Conservation (phyloP, 768 basidiomycete species). For the Gymnopilus junonius region DNA sequence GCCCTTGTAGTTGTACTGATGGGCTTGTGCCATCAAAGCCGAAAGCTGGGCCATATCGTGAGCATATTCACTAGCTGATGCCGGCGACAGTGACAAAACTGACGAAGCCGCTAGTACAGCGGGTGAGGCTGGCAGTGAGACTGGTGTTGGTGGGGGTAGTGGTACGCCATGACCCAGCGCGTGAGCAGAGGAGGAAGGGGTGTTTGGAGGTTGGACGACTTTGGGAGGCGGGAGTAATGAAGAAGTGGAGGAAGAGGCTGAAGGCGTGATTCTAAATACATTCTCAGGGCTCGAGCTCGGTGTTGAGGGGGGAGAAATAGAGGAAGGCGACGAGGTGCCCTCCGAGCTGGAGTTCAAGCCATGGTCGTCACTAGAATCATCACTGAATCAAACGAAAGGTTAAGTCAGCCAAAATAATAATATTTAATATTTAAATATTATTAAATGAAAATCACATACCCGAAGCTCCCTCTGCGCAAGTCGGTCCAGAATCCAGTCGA, state of each 20-base stretch:
- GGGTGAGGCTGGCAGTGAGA: too few relatives aligned
- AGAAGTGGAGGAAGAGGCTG: background rate
- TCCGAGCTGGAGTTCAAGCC: background rate
- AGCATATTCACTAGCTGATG: background rate
- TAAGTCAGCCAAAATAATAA: background rate
- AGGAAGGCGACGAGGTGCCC: background rate
- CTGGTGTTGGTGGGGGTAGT: too few relatives aligned
- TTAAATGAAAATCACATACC: background rate
- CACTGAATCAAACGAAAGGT: background rate
- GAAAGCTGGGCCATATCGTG: background rate
- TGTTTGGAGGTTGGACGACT: background rate
- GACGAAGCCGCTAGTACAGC: too few relatives aligned
- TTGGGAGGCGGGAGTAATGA: background rate
- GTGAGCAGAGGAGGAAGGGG: background rate
- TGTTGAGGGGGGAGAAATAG: background rate
- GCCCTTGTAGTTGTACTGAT: background rate
- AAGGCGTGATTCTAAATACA: background rate
- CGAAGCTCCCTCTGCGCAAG: background rate
- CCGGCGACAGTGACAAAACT: too few relatives aligned
- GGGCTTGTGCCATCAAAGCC: background rate
- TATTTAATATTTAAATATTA: too few relatives aligned
- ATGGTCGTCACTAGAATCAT: background rate
- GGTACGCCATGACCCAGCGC: too few relatives aligned
- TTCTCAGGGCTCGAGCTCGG: background rate
- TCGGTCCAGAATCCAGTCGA: background rate